A percentile compares a stretch with the other conserved stretches of the same genome.
These are phyloP conservation scores for Ogataea nakhonphanomensis DNA, from an alignment of 805 yeast genomes.

Conservation along the genomic window DNA sequence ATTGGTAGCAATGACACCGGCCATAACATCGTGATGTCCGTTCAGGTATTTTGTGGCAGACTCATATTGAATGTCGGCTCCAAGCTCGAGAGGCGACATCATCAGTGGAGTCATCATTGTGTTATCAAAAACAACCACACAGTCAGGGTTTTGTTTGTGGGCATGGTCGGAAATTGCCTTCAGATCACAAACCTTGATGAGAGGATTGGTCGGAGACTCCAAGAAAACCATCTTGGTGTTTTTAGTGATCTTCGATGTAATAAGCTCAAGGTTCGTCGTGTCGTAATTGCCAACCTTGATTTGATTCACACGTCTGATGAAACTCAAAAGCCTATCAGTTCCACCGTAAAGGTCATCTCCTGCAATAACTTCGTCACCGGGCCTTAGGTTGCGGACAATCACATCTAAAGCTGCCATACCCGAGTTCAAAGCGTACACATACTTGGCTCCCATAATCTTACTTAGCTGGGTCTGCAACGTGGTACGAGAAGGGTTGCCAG, in stretches of 20 bases:
- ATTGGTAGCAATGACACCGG: slow-evolving; percentile 81
- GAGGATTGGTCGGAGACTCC: slow-evolving; percentile 93
- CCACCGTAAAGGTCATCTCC: slow-evolving; percentile 97
- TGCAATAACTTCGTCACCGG: slow-evolving; percentile 89
- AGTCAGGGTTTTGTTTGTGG: slow-evolving; percentile 62
- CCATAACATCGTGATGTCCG: slow-evolving; percentile 97
- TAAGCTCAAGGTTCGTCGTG: slow-evolving; percentile 66
- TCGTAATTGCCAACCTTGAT: slow-evolving; percentile 73
- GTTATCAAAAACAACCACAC: slow-evolving; percentile 83
- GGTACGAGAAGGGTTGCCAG: slow-evolving; percentile 92
- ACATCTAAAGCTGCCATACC: slow-evolving; percentile 95
- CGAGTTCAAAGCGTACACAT: slow-evolving; percentile 77
- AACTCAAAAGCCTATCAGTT: slow-evolving; percentile 78
- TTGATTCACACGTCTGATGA: slow-evolving; percentile 59
- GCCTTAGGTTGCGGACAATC: slow-evolving; percentile 65
- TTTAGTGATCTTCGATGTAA: slow-evolving; percentile 51
- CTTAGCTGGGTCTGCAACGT: slow-evolving; percentile 74
- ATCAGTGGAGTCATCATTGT: slow-evolving; percentile 95
- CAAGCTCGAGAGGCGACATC: slow-evolving; percentile 80
- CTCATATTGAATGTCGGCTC: slow-evolving; percentile 90
- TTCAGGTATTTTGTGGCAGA: slow-evolving; percentile 89
- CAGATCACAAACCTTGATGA: slow-evolving; percentile 83
- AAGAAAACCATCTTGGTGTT: slow-evolving; percentile 76
- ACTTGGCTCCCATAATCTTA: slow-evolving; percentile 71
- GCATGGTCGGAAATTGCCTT: slow-evolving; percentile 62